Base-by-base conservation (phyloP, 139 green algal species). In the Edaphochlamys debaryana region DNA sequence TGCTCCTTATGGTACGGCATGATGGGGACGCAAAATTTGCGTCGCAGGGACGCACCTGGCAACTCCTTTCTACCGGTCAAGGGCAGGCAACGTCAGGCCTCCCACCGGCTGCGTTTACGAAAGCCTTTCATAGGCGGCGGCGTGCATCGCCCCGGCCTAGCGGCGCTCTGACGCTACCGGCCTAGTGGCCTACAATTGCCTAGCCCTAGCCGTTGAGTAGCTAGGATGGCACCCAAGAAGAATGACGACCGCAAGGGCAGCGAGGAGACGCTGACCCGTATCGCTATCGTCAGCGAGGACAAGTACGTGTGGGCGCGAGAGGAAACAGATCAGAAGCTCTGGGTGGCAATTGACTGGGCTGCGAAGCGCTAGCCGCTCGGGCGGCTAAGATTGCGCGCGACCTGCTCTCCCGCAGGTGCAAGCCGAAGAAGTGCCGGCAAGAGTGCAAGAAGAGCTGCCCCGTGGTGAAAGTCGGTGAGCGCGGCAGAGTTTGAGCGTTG, bases 361-460 rank as follows among this genome's bases (percentile, higher is more conserved):
- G n/a, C n/a, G n/a, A n/a, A n/a, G n/a, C n/a, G n/a, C n/a, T n/a
- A n/a, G n/a, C n/a, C n/a, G n/a, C 58, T 30, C 19, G 17, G 63
- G 30, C 63, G n/a, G 63, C 63, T 69, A 11, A 41, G n/a, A 22
- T 79, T 63, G 29, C 70, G 72, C 52, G 72, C 72, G n/a, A n/a
- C n/a, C n/a, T n/a, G n/a, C n/a, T n/a, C n/a, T n/a, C 19, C 22
- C 60, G 38, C 89, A 98, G 95, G 83, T 98, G 96, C 87, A 98
- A 98, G 91, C 97, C 97, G 30, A 99, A 99, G 87, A 99, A 99
- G 85, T 99, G 97, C 89, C 87, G 94, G 62, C 97, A 99, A 86
- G 97, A 99, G 88, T 99, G 97, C 94, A 99, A 99, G 88, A 99
- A 98, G 88, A 96, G 88, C 79, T 99, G 97, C 86, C 97, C 97